Conservation (phyloP, 2,329 filamentous ascomycete species). For the Phyllosticta capitalensis region DNA sequence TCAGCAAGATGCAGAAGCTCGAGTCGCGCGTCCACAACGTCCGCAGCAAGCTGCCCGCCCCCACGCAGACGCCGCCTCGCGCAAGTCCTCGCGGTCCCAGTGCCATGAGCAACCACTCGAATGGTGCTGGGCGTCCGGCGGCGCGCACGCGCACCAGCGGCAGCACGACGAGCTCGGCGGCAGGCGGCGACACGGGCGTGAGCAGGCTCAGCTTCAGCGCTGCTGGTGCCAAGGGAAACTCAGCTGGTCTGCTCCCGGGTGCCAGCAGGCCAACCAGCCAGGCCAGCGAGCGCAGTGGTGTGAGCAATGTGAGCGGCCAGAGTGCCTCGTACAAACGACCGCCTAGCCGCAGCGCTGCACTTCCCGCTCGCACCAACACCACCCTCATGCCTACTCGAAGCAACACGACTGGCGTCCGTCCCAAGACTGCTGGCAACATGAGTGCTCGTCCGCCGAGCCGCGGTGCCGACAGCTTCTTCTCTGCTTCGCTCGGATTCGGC, state of each 20-base stretch:
- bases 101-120: slow-evolving; percentile 34
- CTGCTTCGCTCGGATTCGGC: background rate
- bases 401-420: background rate
- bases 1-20: slow-evolving; percentile 93
- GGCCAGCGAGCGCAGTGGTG: slow-evolving; percentile 42
- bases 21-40: slow-evolving; percentile 88
- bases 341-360: slow-evolving; percentile 1
- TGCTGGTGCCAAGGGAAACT: slow-evolving; percentile 24
- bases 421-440: background rate
- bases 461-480: background rate
- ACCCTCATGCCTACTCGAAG: slow-evolving; percentile 1
- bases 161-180: slow-evolving; percentile 33
- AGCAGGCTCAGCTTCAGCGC: slow-evolving; percentile 15
- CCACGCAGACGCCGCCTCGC: slow-evolving; percentile 66
- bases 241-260: slow-evolving; percentile 18
- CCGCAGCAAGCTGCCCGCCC: slow-evolving; percentile 81
- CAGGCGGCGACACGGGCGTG: slow-evolving; percentile 18
- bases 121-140: slow-evolving; percentile 44
- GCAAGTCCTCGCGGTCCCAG: slow-evolving; percentile 61
- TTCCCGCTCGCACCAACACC: too few relatives aligned
- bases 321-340: background rate
- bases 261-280: slow-evolving; percentile 63
- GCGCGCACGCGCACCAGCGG: slow-evolving; percentile 56
- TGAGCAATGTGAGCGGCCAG: slow-evolving; percentile 32
- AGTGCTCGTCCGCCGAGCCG: background rate